Evolutionary conservation across 1,284 basidiomycete species (phyloP), one percentile per base, ranked within the genome.

Genomic region (Cryptococcus neoformans): DNA sequence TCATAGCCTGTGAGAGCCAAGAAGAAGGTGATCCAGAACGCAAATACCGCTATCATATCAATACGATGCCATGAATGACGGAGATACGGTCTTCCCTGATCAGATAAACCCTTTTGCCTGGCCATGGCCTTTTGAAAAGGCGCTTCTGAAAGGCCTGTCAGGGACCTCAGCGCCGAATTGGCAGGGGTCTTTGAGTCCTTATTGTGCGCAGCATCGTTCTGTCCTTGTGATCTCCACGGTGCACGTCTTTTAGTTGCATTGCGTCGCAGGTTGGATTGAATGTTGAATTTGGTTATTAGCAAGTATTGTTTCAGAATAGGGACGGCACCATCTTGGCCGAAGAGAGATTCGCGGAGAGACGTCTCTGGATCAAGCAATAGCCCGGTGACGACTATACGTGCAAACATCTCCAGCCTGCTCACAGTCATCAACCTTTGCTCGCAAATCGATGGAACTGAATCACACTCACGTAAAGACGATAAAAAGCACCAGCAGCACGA

Each of bases 31-130:
- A 89, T 82, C 79, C 79, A 79, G 63, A 74, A 78, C 35, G 64
- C 62, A 34, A 79, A 56, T 49, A 97, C 85, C 2, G 95, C 90
- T 39, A 97, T 77, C 62, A 89, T 85, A 74, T 99, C 94, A 56
- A 96, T 88, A 37, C 94, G 83, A 65, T 88, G 90, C 93, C 94
- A 98, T 54, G 89, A 91, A 69, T 98, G 92, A 3, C 95, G 84
- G 4, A 98, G 80, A 72, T 92, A 99, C 0, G 95, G 91, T 3
- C 79, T 67, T 34, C 72, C 70, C 69, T 67, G 73, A 53, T 62
- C 63, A 41, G 42, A 44, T 21, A 21, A 21, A 21, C 21, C 21
- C 21, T 21, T 74, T 61, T 78, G 81, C 42, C 73, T 76, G 51
- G 67, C 65, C 6, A 83, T 69, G 0, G 81, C 80, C 16, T 76